These are phyloP conservation scores for Paramecium tetraurelia DNA, from an alignment of 73 alveolate species.

Conservation along the genomic window DNA sequence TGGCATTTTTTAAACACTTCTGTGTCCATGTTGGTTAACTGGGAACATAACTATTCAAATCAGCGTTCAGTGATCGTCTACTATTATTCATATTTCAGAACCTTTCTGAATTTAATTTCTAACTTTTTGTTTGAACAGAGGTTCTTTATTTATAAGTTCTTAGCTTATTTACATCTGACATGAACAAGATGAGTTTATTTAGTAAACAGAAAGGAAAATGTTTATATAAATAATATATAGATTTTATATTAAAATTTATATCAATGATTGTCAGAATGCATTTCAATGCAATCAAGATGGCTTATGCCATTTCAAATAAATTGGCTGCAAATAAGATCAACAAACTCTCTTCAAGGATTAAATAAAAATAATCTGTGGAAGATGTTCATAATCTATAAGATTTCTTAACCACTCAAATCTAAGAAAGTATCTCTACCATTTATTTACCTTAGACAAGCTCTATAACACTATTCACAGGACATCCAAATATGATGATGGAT, in stretches of 20 bases:
- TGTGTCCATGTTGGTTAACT: not conserved
- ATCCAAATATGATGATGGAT: not conserved
- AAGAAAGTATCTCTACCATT: not conserved
- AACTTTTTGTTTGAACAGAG: not conserved
- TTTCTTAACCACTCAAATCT: not conserved
- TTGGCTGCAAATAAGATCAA: not conserved
- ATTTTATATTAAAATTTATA: not conserved
- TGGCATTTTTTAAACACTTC: not conserved
- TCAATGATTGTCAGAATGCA: not conserved
- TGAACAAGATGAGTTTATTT: not conserved
- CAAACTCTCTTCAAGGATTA: not conserved
- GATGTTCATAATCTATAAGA: not conserved
- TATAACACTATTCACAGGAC: not conserved
- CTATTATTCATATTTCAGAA: not conserved
- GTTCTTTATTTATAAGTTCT: slow-evolving; percentile 8
- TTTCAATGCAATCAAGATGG: not conserved
- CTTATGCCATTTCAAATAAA: not conserved
- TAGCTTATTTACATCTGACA: not conserved
- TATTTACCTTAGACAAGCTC: not conserved
- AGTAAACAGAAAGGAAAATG: not conserved
- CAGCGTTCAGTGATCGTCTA: not conserved
- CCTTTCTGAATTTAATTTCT: not conserved
- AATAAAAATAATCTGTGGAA: not conserved
- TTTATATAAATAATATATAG: not conserved
- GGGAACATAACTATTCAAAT: not conserved